Conservation (phyloP, 2,329 filamentous ascomycete species). For the Seiridium cupressi region DNA sequence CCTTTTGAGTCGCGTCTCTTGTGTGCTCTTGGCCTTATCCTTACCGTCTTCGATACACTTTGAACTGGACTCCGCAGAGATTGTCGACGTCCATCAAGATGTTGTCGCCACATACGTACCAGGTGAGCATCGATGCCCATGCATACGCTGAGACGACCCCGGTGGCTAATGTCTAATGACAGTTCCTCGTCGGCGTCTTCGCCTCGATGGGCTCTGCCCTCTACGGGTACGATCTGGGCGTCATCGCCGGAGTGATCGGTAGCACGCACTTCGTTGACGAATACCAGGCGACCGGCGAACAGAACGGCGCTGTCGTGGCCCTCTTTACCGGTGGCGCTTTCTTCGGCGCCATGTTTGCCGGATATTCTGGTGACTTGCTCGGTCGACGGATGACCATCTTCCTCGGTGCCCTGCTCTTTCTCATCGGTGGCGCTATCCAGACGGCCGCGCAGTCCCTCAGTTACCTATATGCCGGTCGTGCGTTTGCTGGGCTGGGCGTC, state of each 20-base stretch:
- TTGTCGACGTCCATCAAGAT: slow-evolving; percentile 5
- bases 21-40: neutral
- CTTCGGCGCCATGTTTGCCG: slow-evolving; percentile 59
- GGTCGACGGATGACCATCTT: slow-evolving; percentile 68
- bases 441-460: slow-evolving; percentile 58
- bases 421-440: slow-evolving; percentile 70
- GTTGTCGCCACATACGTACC: slow-evolving; percentile 12
- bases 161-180: neutral
- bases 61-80: neutral
- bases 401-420: slow-evolving; percentile 68
- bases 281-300: slow-evolving; percentile 35
- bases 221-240: slow-evolving; percentile 55
- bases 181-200: slow-evolving; percentile 53
- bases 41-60: neutral
- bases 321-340: slow-evolving; percentile 73
- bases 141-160: neutral
- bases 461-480: slow-evolving; percentile 69
- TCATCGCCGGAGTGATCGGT: slow-evolving; percentile 51
- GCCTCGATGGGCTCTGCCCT: slow-evolving; percentile 55
- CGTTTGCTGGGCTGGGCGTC: slow-evolving; percentile 64
- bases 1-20: neutral
- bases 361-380: slow-evolving; percentile 54
- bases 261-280: slow-evolving; percentile 39
- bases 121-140: slow-evolving; percentile 3
- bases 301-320: slow-evolving; percentile 67